Percentiles rank a stretch among this genome's conserved stretches.
Conservation (phyloP, 1,139 yeast genomes). For the Yamadazyma songkhlaensis region DNA sequence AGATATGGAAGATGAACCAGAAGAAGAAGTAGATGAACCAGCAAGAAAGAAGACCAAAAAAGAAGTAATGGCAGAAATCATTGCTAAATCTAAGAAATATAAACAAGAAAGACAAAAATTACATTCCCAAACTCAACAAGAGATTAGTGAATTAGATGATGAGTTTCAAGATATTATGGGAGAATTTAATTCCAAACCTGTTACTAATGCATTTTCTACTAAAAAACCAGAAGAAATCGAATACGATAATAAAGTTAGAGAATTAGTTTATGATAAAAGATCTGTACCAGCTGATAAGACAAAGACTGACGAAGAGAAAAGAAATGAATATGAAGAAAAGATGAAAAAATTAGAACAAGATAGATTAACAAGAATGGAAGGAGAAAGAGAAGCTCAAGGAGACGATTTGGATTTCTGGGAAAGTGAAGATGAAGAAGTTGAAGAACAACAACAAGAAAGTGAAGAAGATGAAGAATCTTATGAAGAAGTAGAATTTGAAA, state of each 20-base stretch:
- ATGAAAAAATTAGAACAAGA: conserved; percentile 71
- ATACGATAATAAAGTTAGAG: conserved; percentile 77
- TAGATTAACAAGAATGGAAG: conserved; percentile 83
- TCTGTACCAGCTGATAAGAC: conserved; percentile 97
- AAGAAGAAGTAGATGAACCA: conserved; percentile 27
- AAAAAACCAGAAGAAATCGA: conserved; percentile 49
- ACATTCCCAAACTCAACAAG: conserved; percentile 66
- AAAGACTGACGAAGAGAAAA: conserved; percentile 84
- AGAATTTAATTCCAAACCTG: conserved; percentile 36
- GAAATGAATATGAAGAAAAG: conserved; percentile 64
- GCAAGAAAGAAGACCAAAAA: conserved; percentile 78
- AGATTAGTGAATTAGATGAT: conserved; percentile 74
- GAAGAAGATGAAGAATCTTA: conserved; percentile 50
- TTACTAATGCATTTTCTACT: conserved; percentile 20
- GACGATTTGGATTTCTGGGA: conserved; percentile 72
- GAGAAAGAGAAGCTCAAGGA: conserved; percentile 58
- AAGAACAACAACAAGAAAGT: conserved; percentile 27
- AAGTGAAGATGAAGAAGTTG: conserved; percentile 41
- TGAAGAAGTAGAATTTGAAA: conserved; percentile 23
- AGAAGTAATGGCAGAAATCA: conserved; percentile 95
- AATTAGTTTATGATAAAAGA: conserved; percentile 78
- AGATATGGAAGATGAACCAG: conserved; percentile 24
- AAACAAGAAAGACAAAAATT: conserved; percentile 84
- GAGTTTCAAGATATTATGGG: conserved; percentile 76
- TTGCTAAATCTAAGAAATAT: conserved; percentile 89